Base-by-base conservation (phyloP, 2,329 filamentous ascomycete species). In the Curvularia sp. region DNA sequence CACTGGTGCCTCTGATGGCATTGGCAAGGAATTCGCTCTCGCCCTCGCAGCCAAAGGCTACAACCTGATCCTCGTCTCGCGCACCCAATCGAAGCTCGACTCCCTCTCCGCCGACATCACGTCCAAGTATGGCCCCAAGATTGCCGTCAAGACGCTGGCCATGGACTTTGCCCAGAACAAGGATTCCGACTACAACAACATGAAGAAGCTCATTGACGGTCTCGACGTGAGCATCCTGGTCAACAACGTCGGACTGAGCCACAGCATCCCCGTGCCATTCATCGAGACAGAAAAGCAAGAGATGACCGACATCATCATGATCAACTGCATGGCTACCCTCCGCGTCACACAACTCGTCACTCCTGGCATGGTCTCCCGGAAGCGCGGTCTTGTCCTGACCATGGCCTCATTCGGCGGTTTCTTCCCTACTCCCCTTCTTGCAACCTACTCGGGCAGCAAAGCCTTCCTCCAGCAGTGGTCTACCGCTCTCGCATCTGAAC, bases 391-490 rank as follows among this genome's bases (percentile, higher is more conserved):
- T 35, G 92, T 99, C 72, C 83, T 99, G 55, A 99, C 94, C 58
- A 97, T 99, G 93, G 95, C 94, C 47, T 97, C 93, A 10, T 96
- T 98, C 75, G 95, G 90, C 62, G 96, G 95, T 66, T 89, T 96
- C 80, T 87, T 95, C 61, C 95, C 95, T 7, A 97, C 92, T 0
- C 93, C 96, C 5, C 88, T 95, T 54, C 86, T 99, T 44, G 95
- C 95, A 12, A 98, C 95, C 3, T 99, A 99, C 84, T 96, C 92
- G 44, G 95, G 95, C 66, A 95, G 90, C 86, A 99, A 99, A 82
- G 94, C 95, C 1, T 99, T 99, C 85, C 85, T 99, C 49, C 94
- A 98, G 80, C 89, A 96, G 74, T 99, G 95, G 95, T 97, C 91
- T 66, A 90, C 88, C 5, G 88, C 95, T 10, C 85, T 99, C 13